phyloP scores from a whole-genome alignment of 441 rosid species.

The Cnidoscolus chayamansa region DNA sequence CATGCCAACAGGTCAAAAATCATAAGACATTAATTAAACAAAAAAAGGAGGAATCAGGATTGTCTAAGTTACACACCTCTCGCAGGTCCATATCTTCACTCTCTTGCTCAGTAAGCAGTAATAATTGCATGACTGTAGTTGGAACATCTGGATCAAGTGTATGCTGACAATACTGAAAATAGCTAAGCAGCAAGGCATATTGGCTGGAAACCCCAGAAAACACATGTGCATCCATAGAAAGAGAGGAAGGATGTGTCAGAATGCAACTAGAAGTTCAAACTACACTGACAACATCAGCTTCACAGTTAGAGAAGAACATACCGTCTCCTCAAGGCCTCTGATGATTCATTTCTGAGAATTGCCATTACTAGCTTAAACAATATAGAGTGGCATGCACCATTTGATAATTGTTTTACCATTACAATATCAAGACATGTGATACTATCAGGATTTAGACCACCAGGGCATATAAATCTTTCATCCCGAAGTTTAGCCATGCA shows the following conservation, averaged over 20 bases:
- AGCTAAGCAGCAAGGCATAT: conserved; percentile 89
- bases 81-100: conserved; percentile 85
- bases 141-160: conserved; percentile 86
- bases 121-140: conserved; percentile 63
- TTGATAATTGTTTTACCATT: conserved; percentile 75
- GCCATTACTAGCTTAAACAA: conserved; percentile 88
- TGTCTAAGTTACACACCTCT: conserved; percentile 43
- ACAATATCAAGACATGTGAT: conserved; percentile 82
- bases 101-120: conserved; percentile 78
- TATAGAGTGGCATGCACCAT: conserved; percentile 89
- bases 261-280: conserved; percentile 12
- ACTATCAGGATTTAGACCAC: conserved; percentile 66
- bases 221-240: background rate
- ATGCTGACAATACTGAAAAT: conserved; percentile 95
- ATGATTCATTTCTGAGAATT: conserved; percentile 82
- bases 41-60: background rate
- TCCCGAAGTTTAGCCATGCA: conserved; percentile 96
- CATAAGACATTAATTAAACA: conserved; percentile 3
- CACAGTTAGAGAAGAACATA: conserved; percentile 30
- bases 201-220: conserved; percentile 48
- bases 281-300: conserved; percentile 16
- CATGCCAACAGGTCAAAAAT: conserved; percentile 18
- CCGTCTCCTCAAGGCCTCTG: conserved; percentile 98
- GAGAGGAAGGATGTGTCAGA: conserved; percentile 23
- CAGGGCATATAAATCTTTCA: conserved; percentile 71